Conservation (phyloP, 257 asterid genomes). For the Galeopsis tetrahit region DNA sequence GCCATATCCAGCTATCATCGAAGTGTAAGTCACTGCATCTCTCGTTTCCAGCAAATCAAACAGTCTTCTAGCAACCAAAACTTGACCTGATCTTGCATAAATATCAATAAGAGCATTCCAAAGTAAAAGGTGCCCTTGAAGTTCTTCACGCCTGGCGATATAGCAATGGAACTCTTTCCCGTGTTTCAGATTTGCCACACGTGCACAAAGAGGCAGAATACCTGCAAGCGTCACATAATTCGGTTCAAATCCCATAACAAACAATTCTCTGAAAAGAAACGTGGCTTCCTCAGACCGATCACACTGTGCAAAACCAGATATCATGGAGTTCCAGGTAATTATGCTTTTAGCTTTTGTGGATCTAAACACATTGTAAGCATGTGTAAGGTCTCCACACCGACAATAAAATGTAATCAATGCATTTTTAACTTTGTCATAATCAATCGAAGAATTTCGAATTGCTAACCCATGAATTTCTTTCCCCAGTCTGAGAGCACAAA, state of each 20-base stretch:
- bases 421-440: conserved; percentile 58
- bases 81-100: conserved; percentile 84
- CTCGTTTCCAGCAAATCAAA: conserved; percentile 63
- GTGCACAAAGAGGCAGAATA: conserved; percentile 84
- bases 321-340: conserved; percentile 83
- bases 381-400: conserved; percentile 68
- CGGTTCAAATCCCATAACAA: conserved; percentile 58
- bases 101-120: conserved; percentile 84
- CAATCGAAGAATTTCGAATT: conserved; percentile 52
- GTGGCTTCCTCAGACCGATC: conserved; percentile 68
- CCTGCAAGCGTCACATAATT: conserved; percentile 78
- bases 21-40: conserved; percentile 87
- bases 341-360: conserved; percentile 49
- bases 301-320: conserved; percentile 69
- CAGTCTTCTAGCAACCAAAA: conserved; percentile 63
- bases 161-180: conserved; percentile 87
- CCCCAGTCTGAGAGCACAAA: conserved; percentile 56
- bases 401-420: conserved; percentile 77
- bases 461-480: conserved; percentile 81
- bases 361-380: conserved; percentile 60
- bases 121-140: conserved; percentile 51
- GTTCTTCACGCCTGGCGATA: conserved; percentile 53
- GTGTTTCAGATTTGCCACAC: conserved; percentile 72
- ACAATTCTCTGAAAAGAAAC: conserved; percentile 65
- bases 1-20: conserved; percentile 83